Evolutionary conservation across 768 basidiomycete genomes (phyloP).

Genomic region (Tephrocybe sp.): DNA sequence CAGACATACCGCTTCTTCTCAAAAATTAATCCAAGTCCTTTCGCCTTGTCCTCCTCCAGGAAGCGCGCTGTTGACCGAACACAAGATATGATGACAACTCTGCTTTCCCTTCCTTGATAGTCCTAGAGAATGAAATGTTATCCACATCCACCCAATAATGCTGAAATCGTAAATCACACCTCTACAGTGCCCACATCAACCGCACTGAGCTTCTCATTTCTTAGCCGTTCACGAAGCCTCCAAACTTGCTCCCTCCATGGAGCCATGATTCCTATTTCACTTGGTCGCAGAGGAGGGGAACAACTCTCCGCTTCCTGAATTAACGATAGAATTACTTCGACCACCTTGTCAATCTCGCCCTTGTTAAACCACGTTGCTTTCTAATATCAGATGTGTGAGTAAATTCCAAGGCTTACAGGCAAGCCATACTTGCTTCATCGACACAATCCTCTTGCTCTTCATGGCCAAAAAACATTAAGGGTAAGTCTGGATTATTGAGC

Average conservation of each 20-base stretch:
- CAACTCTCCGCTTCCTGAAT: constrained; percentile 32
- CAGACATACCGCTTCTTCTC: constrained; percentile 41
- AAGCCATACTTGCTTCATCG: constrained; percentile 36
- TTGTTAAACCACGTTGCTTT: constrained; percentile 49
- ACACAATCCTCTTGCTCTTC: constrained; percentile 38
- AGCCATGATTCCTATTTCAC: constrained; percentile 49
- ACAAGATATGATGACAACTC: constrained; percentile 50
- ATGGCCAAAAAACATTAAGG: constrained; percentile 43
- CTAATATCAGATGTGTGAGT: constrained; percentile 18
- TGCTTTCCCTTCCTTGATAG: constrained; percentile 49
- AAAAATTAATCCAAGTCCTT: constrained; percentile 42
- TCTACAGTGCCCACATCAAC: constrained; percentile 55
- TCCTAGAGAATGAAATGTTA: constrained; percentile 27
- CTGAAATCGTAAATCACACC: constrained; percentile 20
- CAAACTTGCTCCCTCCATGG: constrained; percentile 53
- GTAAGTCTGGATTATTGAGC: constrained; percentile 34
- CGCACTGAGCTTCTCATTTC: constrained; percentile 35
- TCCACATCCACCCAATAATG: background rate
- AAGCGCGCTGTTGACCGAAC: constrained; percentile 45
- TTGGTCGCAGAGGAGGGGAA: constrained; percentile 35
- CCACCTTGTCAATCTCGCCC: constrained; percentile 41
- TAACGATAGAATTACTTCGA: constrained; percentile 36
- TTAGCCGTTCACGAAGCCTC: constrained; percentile 43
- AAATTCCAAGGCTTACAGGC: background rate
- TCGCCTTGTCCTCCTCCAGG: constrained; percentile 43